phyloP scores from a whole-genome alignment of 2,329 filamentous ascomycete species.

The Botryotinia narcissicola region DNA sequence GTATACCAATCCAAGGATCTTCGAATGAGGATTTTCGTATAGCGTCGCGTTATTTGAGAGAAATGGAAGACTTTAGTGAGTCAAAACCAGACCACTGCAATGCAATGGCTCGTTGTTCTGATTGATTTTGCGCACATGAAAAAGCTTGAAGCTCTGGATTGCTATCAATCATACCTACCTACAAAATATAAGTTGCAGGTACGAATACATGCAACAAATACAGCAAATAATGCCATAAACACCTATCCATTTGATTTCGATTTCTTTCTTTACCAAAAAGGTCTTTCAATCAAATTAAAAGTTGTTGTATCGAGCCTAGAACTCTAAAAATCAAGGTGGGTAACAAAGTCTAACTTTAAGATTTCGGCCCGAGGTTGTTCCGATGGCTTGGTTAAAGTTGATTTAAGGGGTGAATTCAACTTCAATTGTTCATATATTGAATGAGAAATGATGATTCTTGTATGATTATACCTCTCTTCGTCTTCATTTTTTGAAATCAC shows the following conservation, averaged over 20 bases:
- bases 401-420: neutral
- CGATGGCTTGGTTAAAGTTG: neutral
- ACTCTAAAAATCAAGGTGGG: neutral
- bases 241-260: neutral
- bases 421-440: neutral
- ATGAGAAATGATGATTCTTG: neutral
- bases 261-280: neutral
- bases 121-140: neutral
- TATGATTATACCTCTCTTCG: neutral
- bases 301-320: neutral
- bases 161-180: neutral
- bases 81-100: neutral
- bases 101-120: neutral
- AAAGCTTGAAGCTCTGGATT: neutral
- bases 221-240: neutral
- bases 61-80: neutral
- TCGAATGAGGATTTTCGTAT: neutral
- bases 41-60: neutral
- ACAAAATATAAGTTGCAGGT: neutral
- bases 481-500: neutral
- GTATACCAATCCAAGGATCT: neutral
- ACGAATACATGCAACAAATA: neutral
- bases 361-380: neutral
- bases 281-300: neutral
- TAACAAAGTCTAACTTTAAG: neutral